Conservation (phyloP, 176 grass and related monocot genomes). For the Musa acuminata region DNA sequence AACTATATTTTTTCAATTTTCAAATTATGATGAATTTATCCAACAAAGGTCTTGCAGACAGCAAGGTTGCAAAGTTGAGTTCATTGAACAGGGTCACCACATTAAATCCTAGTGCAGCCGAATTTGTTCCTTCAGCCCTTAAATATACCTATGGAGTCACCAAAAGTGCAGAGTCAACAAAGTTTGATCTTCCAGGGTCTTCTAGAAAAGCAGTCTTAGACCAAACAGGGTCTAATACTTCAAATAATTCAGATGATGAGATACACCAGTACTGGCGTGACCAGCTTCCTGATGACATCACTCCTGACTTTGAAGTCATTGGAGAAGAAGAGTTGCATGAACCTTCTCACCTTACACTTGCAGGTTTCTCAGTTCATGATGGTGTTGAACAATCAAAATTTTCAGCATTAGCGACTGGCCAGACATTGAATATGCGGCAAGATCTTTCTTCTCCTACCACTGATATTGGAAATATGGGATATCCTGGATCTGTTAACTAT, state of each 20-base stretch:
- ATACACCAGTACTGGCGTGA: constrained; percentile 69
- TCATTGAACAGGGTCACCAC: constrained; percentile 54
- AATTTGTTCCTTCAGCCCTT: constrained; percentile 77
- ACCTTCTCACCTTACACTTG: constrained; percentile 54
- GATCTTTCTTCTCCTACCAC: constrained; percentile 36
- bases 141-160: constrained; percentile 37
- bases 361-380: constrained; percentile 65
- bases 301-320: constrained; percentile 68
- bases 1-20: no score
- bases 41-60: constrained; percentile 39
- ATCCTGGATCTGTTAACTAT: constrained; percentile 29
- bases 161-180: constrained; percentile 37
- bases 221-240: constrained; percentile 64
- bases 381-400: constrained; percentile 26
- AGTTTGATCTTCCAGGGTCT: constrained; percentile 36
- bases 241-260: constrained; percentile 92
- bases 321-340: constrained; percentile 47
- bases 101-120: constrained; percentile 94
- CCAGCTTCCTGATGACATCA: constrained; percentile 98
- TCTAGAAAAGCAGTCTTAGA: constrained; percentile 61
- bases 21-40: constrained; percentile 64
- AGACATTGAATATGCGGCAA: constrained; percentile 27
- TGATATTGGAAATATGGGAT: constrained; percentile 34
- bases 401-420: constrained; percentile 34
- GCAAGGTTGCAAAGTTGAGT: constrained; percentile 32